Conservation (phyloP, 768 basidiomycete genomes). For the Psilocybe tampanensis region DNA sequence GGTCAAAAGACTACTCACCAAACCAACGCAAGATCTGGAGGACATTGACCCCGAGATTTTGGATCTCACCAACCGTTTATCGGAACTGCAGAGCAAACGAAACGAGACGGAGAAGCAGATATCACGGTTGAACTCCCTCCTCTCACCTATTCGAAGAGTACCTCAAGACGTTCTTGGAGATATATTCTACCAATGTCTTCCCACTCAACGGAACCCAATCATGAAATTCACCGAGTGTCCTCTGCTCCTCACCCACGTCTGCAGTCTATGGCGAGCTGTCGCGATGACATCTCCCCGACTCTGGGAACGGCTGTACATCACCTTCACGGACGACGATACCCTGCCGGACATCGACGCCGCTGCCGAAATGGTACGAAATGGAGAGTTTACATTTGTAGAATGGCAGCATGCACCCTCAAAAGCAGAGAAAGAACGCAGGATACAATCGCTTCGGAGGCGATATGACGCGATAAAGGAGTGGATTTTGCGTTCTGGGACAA, state of each 20-base stretch:
- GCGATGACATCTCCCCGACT: conserved; percentile 22
- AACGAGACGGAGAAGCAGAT: neutral
- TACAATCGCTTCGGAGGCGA: neutral
- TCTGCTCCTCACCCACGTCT: conserved; percentile 19
- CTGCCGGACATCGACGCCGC: neutral
- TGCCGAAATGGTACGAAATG: neutral
- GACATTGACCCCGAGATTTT: neutral
- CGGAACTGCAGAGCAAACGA: neutral
- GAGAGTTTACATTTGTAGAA: no score
- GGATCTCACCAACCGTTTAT: neutral
- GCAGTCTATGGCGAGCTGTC: conserved; percentile 19
- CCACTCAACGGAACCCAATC: conserved; percentile 15
- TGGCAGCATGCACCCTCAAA: neutral
- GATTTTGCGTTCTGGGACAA: conserved; percentile 11
- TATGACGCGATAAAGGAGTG: conserved; percentile 5
- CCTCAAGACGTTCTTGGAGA: conserved; percentile 14
- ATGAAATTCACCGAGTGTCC: conserved; percentile 17
- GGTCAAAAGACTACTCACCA: neutral
- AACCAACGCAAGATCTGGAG: neutral
- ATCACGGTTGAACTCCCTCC: conserved; percentile 2
- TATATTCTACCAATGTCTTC: conserved; percentile 19
- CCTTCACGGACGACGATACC: neutral
- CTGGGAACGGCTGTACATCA: conserved; percentile 21
- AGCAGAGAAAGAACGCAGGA: neutral
- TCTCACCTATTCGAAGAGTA: conserved; percentile 15